Evolutionary conservation across 345 rosid genomes (phyloP), one percentile per base, ranked within the genome.

Genomic region (Gossypium ekmanianum): DNA sequence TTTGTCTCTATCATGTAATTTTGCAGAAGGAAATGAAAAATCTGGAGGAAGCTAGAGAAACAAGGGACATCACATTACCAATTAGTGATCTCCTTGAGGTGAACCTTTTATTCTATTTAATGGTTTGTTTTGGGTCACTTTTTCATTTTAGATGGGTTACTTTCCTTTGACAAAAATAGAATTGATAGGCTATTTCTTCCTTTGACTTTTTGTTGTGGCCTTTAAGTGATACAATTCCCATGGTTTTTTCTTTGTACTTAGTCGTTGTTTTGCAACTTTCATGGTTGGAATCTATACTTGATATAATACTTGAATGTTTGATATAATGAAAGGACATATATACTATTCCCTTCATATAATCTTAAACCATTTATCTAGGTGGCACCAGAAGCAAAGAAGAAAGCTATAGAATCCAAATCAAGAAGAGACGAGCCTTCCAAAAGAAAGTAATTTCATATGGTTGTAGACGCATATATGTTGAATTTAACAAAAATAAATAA

Each of bases 391-490:
- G 87, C 88, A 52, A 92, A 88, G 83, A 81, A 81, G 76, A 92
- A 86, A 85, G 92, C 92, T 22, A 93, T 87, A 11, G 93, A 92
- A 84, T 94, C 98, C 17, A 92, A 94, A 89, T 81, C 89, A 65
- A 90, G 97, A 89, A 97, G 93, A 81, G 88, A 87, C 26, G 94
- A 89, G 7, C 95, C 95, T 6, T 90, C 86, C 77, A 84, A 73
- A 69, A 84, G 89, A 80, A 85, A 91, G 44, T 91, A 92, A 74
- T 88, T 61, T 73, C 87, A 51, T 4, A 73, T 80, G 76, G 94
- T 97, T 41, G 73, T 91, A 41, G 91, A 90, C 75, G 88, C 90
- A 27, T 92, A 92, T 83, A 90, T 34, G 6, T 34, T 34, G 7
- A 34, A 4, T 34, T 34, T 34, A 34, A 34, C 6, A 34, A 34